Base-by-base conservation (phyloP, 768 basidiomycete genomes). In the Solioccasus polychromus region DNA sequence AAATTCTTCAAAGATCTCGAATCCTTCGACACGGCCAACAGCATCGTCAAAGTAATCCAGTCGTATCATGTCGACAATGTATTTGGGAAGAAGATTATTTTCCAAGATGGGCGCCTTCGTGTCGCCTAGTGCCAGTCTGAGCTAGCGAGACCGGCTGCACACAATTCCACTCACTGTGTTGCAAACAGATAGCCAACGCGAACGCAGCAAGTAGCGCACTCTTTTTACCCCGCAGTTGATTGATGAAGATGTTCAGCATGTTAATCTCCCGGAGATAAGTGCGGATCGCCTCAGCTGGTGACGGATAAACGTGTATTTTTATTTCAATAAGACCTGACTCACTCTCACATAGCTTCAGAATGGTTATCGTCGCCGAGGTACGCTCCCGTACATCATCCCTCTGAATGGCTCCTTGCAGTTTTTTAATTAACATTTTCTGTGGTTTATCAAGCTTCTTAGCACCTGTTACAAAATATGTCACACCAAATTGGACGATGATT, bases 11-110 rank as follows among this genome's bases (percentile, higher is more conserved):
- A 61, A 61, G 1, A 61, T 48, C 35, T 61, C 57, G 30, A 62
- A 60, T 9, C 59, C 59, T 37, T 60, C 60, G 1, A 59, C 40
- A 17, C 5, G 38, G 12, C 59, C 60, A 0, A 62, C 44, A 11
- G 60, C 57, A 25, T 60, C 60, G 9, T 60, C 57, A n/a, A 60
- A 62, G 36, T 47, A 62, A 38, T 60, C 53, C 14, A 49, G 30
- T 24, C 48, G 50, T n/a, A 59, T 34, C 59, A 60, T 60, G 18
- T 39, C 43, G 11, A 60, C 54, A 2, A 60, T 59, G 4, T 52
- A 26, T 37, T 51, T 47, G 8, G 57, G 47, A 30, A 56, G 40
- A 15, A 30, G 28, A 3, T 47, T 29, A 8, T 47, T 45, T 5
- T 36, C n/a, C 39, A 30, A 44, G n/a, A 60, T 25, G 6, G 23